Percentiles rank a stretch among this genome's conserved stretches.
Evolutionary conservation across 2,329 filamentous ascomycete species (phyloP).

Genomic region (Teratosphaeria viscida): DNA sequence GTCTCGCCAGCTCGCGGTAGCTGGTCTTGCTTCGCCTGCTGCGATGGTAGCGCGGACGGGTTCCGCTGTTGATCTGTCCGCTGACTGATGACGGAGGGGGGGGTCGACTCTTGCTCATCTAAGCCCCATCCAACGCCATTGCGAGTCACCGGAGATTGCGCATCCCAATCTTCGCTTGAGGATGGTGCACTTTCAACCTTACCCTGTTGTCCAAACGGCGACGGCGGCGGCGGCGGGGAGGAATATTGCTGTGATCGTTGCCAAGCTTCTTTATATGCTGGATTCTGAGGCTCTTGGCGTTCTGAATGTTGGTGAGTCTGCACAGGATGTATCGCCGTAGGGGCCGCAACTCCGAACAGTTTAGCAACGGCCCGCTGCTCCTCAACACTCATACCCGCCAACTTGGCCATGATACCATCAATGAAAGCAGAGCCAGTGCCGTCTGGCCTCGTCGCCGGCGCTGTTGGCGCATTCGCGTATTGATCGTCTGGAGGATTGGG

Average conservation of each 20-base stretch:
- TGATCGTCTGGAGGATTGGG: neutral
- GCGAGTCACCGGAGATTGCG: neutral
- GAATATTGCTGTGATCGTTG: neutral
- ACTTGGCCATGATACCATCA: neutral
- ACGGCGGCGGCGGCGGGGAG: neutral
- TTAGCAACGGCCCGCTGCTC: neutral
- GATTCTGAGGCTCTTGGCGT: neutral
- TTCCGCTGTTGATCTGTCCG: neutral
- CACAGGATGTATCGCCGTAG: neutral
- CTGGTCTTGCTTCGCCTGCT: neutral
- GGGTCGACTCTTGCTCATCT: neutral
- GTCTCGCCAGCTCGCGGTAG: constrained; percentile 1
- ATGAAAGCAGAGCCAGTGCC: neutral
- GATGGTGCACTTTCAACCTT: neutral
- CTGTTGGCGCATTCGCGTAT: neutral
- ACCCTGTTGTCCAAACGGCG: neutral
- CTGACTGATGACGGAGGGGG: neutral
- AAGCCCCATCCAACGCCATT: neutral
- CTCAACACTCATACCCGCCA: neutral
- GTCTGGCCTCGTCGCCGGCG: neutral
- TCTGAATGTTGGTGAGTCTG: neutral
- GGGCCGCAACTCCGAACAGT: neutral
- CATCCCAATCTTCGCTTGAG: neutral
- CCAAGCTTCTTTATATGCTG: neutral
- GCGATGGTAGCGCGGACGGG: neutral